Evolutionary conservation across 768 basidiomycete species (phyloP), one percentile per base, ranked within the genome.

Genomic region (Mycena sanguinolenta): DNA sequence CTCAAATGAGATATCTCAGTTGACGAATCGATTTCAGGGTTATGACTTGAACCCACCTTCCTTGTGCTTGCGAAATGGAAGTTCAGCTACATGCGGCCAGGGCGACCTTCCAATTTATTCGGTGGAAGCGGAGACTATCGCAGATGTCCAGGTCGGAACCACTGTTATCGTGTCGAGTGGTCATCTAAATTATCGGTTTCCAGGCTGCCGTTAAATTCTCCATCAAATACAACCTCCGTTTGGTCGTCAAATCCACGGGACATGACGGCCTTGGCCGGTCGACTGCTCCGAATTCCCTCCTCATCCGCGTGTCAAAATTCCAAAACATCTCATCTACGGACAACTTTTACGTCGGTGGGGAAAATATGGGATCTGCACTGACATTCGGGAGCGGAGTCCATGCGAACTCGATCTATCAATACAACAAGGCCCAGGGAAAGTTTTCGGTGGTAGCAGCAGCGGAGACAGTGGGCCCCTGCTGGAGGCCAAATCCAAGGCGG

Each of bases 101-200:
- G 86, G 86, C 21, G 83, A 81, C 52, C 79, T 87, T 1, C 82
- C 86, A 1, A 77, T 82, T 2, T 69, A 82, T 19, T 83, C 82
- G 1, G 84, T 85, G 5, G 83, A 86, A 65, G 84, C 83, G 0
- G 77, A 82, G 5, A 78, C 77, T 0, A 77, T 78, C 0, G 58
- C 64, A 9, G 86, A 87, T 63, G 71, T 87, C 1, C 84, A 72
- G 58, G 71, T 72, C 4, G 4, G 32, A 34, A 12, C 36, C 13
- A n/a, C 32, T 34, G 6, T 34, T 34, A 4, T 34, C 10, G 32
- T 34, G 32, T 34, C 32, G 32, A 34, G 10, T 34, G 32, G 32
- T 34, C 32, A 4, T 34, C 10, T 34, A 4, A 34, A 4, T 5
- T 34, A 10, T 10, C 32, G 32, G 32, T 34, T 5, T 34, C 6